Base-by-base conservation (phyloP, 2,329 filamentous ascomycete genomes). In the Exophiala lecanii-corni region DNA sequence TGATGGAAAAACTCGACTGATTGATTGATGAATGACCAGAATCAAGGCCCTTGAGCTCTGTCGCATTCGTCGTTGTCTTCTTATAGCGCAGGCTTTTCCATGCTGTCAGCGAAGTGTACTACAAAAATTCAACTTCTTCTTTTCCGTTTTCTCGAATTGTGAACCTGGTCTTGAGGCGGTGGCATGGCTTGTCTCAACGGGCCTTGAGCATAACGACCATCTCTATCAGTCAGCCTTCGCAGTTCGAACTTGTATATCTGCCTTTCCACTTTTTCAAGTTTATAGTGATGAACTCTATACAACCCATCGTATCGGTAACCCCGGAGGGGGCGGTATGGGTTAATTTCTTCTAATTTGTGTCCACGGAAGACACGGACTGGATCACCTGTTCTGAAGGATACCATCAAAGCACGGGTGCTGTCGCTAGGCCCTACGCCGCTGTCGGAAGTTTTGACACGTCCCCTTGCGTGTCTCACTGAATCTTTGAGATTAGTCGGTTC, bases 281-380 rank as follows among this genome's bases (percentile, higher is more conserved):
- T 56, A 36, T 62, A 63, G 2, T 45, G 55, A 0, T 59, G 60
- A 4, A 79, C 68, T 4, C 61, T 55, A 49, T 81, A 81, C 0
- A 80, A 56, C 0, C 77, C 78, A 55, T 81, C 76, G 39, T 80
- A 80, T 2, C 78, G 61, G n/a, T 75, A 63, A 0, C 76, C 76
- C 7, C 61, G 47, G 1, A 55, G 45, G 0, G 77, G 77, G 0
- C 70, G 62, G 40, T 68, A 75, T 0, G 43, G 48, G 13, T 68
- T 68, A 2, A 51, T 55, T 7, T 59, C 57, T 0, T 40, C 39
- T 2, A 70, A 57, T 16, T 50, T 55, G 1, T 55, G 60, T 0
- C 69, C 71, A 2, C 77, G 69, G 4, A 81, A 62, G 3, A 81
- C 68, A 2, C 78, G 66, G 2, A 81, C 65, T 0, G 67, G 64